Percentiles rank a stretch among this genome's conserved stretches.
These are phyloP conservation scores for Raffaelea albimanens DNA, from an alignment of 2,329 filamentous ascomycete genomes.

Conservation along the genomic window DNA sequence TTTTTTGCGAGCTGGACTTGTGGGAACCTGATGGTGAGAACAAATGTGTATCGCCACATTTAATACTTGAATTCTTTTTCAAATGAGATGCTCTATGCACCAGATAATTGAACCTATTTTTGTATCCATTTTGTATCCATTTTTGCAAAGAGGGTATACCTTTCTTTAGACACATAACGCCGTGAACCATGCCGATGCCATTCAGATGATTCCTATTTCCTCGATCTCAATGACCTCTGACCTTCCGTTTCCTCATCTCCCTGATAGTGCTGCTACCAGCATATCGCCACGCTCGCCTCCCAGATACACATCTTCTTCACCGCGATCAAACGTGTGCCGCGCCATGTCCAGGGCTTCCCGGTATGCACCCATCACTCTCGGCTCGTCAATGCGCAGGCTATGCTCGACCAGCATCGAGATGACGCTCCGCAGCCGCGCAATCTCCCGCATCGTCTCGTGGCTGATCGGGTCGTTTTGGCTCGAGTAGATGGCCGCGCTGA, in stretches of 20 bases:
- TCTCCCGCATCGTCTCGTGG: constrained; percentile 72
- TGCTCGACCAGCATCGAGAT: constrained; percentile 76
- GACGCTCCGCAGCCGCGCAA: constrained; percentile 72
- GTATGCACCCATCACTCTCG: constrained; percentile 75
- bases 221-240: no score
- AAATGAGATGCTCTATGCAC: no score
- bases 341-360: constrained; percentile 70
- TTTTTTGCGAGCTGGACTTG: no score
- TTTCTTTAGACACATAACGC: no score
- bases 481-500: constrained; percentile 80
- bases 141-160: no score
- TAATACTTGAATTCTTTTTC: no score
- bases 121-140: no score
- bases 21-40: no score
- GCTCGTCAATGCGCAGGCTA: constrained; percentile 79
- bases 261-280: constrained; percentile 33
- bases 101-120: no score
- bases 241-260: constrained; percentile 4
- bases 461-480: constrained; percentile 87
- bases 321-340: constrained; percentile 41
- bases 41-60: no score
- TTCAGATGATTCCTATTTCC: no score
- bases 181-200: no score
- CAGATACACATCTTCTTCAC: constrained; percentile 49
- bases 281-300: constrained; percentile 47